Evolutionary conservation across 2,329 filamentous ascomycete genomes (phyloP).

Genomic region (Westerdykella sp.): DNA sequence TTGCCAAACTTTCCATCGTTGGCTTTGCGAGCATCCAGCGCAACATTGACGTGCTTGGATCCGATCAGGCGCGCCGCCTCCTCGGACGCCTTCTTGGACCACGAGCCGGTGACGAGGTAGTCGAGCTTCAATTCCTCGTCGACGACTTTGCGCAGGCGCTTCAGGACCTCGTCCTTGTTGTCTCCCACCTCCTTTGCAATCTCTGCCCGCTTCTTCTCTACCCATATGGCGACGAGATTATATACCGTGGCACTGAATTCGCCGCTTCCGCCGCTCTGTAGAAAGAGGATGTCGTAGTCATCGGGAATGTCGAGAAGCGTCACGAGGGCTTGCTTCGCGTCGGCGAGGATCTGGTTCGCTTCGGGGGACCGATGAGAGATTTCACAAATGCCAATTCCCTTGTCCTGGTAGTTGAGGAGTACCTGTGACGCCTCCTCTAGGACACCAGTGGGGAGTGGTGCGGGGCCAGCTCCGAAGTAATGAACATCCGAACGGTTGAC

Average conservation of each 20-base stretch:
- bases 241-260: slow-evolving; percentile 80
- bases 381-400: slow-evolving; percentile 80
- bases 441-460: slow-evolving; percentile 74
- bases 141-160: slow-evolving; percentile 58
- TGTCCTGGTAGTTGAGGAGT: slow-evolving; percentile 73
- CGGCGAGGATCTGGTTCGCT: slow-evolving; percentile 71
- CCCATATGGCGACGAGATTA: slow-evolving; percentile 79
- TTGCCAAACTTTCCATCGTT: slow-evolving; percentile 79
- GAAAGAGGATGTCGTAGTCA: slow-evolving; percentile 82
- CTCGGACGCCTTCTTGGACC: slow-evolving; percentile 82
- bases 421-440: slow-evolving; percentile 70
- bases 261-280: slow-evolving; percentile 80
- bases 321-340: slow-evolving; percentile 68
- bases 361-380: slow-evolving; percentile 80
- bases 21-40: slow-evolving; percentile 54
- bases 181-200: slow-evolving; percentile 52
- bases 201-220: slow-evolving; percentile 59
- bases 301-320: slow-evolving; percentile 74
- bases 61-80: slow-evolving; percentile 76
- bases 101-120: slow-evolving; percentile 85
- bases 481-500: slow-evolving; percentile 66
- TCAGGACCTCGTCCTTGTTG: slow-evolving; percentile 52
- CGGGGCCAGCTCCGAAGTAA: slow-evolving; percentile 88
- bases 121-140: slow-evolving; percentile 71
- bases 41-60: slow-evolving; percentile 72